Base-by-base conservation (phyloP, 192 early-diverging fungal species). In the Phycomyces blakesleeanus region DNA sequence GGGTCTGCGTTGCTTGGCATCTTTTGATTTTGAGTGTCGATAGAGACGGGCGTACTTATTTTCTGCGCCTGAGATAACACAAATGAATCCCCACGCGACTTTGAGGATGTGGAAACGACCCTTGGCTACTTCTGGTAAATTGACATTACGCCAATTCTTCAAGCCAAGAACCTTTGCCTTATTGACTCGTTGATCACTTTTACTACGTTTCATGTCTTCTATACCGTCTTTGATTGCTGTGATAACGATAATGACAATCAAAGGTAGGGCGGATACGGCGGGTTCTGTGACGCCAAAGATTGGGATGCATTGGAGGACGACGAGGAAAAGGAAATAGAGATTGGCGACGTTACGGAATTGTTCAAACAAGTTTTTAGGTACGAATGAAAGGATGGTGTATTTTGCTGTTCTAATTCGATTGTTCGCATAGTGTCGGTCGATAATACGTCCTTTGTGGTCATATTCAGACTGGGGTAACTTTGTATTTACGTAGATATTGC, bases 311-410 rank as follows among this genome's bases (percentile, higher is more conserved):
- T 96, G 94, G 51, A 97, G 80, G 29, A 95, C 81, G 4, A 95
- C 91, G 26, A 97, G 67, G 57, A 90, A 89, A 52, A 96, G 72
- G 71, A 99, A 99, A 73, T 96, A 99, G 27, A 97, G 82, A 73
- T 99, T 99, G 51, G 97, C 97, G 7, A 96, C 82, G 40, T 87
- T 84, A 8, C 93, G 88, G 74, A 99, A 99, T 80, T 99, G 96
- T 83, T 98, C 95, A 72, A 92, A 91, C 59, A 99, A 70, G 63
- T 97, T 97, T 71, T 94, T 96, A 18, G 96, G 96, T 15, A 99
- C 72, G 76, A 98, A 99, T 0, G 90, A 89, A 11, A 93, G 52
- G 5, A 90, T 69, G 6, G 92, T 93, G 80, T 99, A 99, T 74
- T 98, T 99, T 20, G 88, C 82, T 0, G 96, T 98, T 39, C 82